Evolutionary conservation across 345 rosid species (phyloP).

Genomic region (Arabis alpina): DNA sequence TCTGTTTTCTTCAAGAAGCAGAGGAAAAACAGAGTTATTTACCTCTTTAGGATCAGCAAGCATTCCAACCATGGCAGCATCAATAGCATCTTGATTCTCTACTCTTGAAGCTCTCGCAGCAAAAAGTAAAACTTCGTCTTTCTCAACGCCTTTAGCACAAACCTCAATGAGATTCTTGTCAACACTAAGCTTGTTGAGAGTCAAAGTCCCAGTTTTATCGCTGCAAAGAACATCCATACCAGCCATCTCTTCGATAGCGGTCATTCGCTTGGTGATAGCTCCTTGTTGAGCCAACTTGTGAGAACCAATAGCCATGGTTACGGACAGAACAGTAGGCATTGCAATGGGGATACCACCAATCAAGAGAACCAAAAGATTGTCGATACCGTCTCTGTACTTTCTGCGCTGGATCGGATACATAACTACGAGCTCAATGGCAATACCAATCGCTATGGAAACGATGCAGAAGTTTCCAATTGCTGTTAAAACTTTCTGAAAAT

Average conservation of each 20-base stretch:
- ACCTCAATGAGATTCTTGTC: conserved; percentile 79
- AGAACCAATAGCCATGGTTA: conserved; percentile 92
- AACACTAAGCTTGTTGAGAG: conserved; percentile 81
- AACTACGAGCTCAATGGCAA: conserved; percentile 67
- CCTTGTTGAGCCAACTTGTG: conserved; percentile 78
- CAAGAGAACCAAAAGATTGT: conserved; percentile 82
- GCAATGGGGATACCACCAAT: conserved; percentile 95
- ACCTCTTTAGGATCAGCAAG: conserved; percentile 91
- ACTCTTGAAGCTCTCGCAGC: conserved; percentile 89
- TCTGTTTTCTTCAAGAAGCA: not conserved
- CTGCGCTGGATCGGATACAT: conserved; percentile 85
- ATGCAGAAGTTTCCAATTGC: conserved; percentile 92
- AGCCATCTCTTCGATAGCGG: conserved; percentile 93
- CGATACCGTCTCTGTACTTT: conserved; percentile 71
- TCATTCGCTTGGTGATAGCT: conserved; percentile 91
- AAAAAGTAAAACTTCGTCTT: conserved; percentile 62
- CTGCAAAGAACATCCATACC: conserved; percentile 95
- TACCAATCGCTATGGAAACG: conserved; percentile 70
- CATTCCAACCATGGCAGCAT: conserved; percentile 85
- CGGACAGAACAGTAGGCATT: conserved; percentile 76
- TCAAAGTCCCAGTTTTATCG: conserved; percentile 84
- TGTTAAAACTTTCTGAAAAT: conserved; percentile 81
- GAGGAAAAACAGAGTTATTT: not conserved
- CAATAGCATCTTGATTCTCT: conserved; percentile 93
- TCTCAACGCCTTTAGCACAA: conserved; percentile 65